Evolutionary conservation across 306 rosid genomes (phyloP).

Genomic region (Abrus pulchellus): DNA sequence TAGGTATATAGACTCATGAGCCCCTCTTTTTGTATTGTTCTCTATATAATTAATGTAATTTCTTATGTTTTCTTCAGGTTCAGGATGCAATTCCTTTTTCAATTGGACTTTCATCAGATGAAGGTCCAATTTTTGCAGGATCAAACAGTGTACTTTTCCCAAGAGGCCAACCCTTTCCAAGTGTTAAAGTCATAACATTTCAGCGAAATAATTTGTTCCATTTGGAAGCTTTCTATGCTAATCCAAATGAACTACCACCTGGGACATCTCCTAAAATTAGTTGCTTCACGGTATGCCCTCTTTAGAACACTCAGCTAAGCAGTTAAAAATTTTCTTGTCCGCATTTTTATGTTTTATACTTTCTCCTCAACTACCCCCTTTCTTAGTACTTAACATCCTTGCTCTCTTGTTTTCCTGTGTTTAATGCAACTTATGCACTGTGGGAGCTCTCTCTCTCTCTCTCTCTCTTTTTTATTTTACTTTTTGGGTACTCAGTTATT

Average conservation of each 20-base stretch:
- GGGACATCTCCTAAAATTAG: slow-evolving; percentile 68
- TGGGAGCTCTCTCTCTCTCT: background rate
- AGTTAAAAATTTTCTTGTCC: slow-evolving; percentile 23
- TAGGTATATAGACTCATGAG: slow-evolving; percentile 11
- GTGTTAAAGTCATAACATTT: slow-evolving; percentile 63
- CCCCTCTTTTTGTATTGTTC: slow-evolving; percentile 21
- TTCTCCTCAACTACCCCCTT: background rate
- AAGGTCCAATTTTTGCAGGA: slow-evolving; percentile 62
- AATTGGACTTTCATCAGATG: slow-evolving; percentile 67
- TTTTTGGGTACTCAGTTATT: slow-evolving; percentile 5
- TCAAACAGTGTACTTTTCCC: slow-evolving; percentile 71
- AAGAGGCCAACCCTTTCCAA: slow-evolving; percentile 80
- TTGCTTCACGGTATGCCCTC: slow-evolving; percentile 69
- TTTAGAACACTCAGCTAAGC: slow-evolving; percentile 39
- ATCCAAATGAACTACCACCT: slow-evolving; percentile 71
- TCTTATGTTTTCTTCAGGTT: slow-evolving; percentile 64
- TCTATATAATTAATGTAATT: slow-evolving; percentile 42
- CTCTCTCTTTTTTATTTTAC: background rate
- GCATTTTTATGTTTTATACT: slow-evolving; percentile 1
- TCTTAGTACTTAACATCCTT: slow-evolving; percentile 5
- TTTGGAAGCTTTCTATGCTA: slow-evolving; percentile 79
- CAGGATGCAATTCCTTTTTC: slow-evolving; percentile 81
- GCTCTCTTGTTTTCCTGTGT: slow-evolving; percentile 1
- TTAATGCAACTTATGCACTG: slow-evolving; percentile 11
- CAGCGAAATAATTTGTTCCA: slow-evolving; percentile 66